Base-by-base conservation (phyloP, 805 yeast genomes). In the Candida piceae region DNA sequence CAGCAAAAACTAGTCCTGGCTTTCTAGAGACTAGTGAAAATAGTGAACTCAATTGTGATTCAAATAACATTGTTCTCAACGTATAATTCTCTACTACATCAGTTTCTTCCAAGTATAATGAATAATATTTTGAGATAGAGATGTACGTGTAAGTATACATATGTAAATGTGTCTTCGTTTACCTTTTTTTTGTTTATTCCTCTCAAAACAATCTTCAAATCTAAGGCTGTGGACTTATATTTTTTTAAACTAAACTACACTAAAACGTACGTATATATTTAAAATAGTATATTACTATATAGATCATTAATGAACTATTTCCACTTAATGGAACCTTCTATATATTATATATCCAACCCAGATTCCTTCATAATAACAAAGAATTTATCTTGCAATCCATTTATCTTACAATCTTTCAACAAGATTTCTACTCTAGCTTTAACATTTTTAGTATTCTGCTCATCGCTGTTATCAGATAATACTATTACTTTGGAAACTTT, bases 401-500 rank as follows among this genome's bases (percentile, higher is more conserved):
- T 21, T 2, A 53, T 15, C 11, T 29, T 38, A 8, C 34, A 34
- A 5, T 48, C 57, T 20, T 43, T 39, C 10, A 55, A 29, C 22
- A 50, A 24, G 5, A 54, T 21, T 27, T 53, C 55, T 12, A 54
- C 23, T 18, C 34, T 41, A 8, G 37, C 37, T 28, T 41, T 41
- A 10, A 35, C 6, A 3, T 36, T 18, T 2, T 23, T 16, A 8
- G 25, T 35, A 13, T 40, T 18, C 5, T 19, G 18, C 1, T 43
- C 41, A 12, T 37, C 42, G 13, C 35, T 38, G 18, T 40, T 35
- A 5, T 17, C 17, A 16, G 25, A 35, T 9, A 48, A 25, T 4
- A 46, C 45, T 8, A 48, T 34, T 16, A 40, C 53, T 17, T 45
- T 50, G n/a, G 40, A 21, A 8, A 51, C 40, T 7, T 32, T 26